Evolutionary conservation across 805 yeast species (phyloP).

Genomic region (Candida insectorum): DNA sequence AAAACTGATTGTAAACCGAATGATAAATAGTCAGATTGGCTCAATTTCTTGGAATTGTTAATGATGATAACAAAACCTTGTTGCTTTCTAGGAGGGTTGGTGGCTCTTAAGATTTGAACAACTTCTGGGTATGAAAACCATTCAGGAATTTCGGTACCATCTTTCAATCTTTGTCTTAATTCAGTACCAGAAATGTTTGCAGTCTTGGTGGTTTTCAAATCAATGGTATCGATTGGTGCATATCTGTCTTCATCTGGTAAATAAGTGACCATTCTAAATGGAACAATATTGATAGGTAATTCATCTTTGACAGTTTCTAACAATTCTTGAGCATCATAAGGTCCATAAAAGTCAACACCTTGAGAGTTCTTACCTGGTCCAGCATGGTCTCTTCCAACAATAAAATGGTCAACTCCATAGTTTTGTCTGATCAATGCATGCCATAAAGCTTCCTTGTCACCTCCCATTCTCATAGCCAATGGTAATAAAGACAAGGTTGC

Average conservation of each 20-base stretch:
- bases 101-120: constrained; percentile 82
- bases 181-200: constrained; percentile 94
- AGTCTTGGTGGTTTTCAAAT: constrained; percentile 67
- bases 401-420: constrained; percentile 95
- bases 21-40: constrained; percentile 47
- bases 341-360: constrained; percentile 94
- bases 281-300: constrained; percentile 80
- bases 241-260: constrained; percentile 93
- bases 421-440: constrained; percentile 95
- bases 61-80: constrained; percentile 86
- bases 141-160: constrained; percentile 86
- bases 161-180: constrained; percentile 79
- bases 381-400: constrained; percentile 97
- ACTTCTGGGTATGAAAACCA: constrained; percentile 99
- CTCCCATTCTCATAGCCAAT: constrained; percentile 98
- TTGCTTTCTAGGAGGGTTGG: constrained; percentile 84
- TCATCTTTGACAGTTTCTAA: constrained; percentile 75
- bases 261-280: constrained; percentile 95
- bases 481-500: constrained; percentile 87
- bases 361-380: constrained; percentile 89
- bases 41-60: constrained; percentile 50
- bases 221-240: constrained; percentile 91
- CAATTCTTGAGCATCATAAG: constrained; percentile 92
- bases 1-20: constrained; percentile 86
- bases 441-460: constrained; percentile 98